Conservation (phyloP, 140 eudicot genomes). For the Flaveria floridana region DNA sequence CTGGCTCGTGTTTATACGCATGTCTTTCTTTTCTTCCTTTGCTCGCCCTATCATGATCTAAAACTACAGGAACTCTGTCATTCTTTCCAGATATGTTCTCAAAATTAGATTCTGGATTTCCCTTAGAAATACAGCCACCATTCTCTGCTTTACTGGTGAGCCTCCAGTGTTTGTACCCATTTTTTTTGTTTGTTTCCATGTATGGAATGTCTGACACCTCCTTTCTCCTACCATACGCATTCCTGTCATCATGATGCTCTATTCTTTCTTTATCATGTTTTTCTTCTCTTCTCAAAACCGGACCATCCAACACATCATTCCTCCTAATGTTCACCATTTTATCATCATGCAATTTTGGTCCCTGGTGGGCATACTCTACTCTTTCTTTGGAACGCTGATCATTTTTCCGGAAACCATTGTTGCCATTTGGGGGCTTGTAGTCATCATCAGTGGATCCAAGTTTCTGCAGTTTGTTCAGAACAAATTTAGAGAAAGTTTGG, state of each 20-base stretch:
- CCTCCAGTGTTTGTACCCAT: conserved; percentile 27
- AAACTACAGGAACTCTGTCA: conserved; percentile 38
- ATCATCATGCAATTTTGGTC: conserved; percentile 18
- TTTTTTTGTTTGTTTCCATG: conserved; percentile 38
- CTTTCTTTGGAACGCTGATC: conserved; percentile 38
- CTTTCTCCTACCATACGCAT: conserved; percentile 28
- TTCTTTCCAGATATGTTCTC: conserved; percentile 33
- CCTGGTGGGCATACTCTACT: conserved; percentile 30
- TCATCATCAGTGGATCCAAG: conserved; percentile 41
- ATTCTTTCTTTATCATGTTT: conserved; percentile 33
- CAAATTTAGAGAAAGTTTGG: conserved; percentile 1
- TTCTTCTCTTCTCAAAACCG: conserved; percentile 36
- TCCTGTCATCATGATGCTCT: conserved; percentile 28
- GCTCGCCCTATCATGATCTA: conserved; percentile 29
- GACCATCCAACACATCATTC: conserved; percentile 36
- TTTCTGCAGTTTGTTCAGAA: conserved; percentile 37
- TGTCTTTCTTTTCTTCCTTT: conserved; percentile 29
- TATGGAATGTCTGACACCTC: conserved; percentile 31
- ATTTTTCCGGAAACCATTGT: conserved; percentile 26
- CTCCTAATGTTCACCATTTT: conserved; percentile 23
- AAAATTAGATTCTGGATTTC: conserved; percentile 31
- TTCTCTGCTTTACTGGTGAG: conserved; percentile 23
- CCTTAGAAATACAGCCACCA: conserved; percentile 29
- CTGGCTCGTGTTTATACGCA: conserved; percentile 21
- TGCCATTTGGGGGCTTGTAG: conserved; percentile 37